A percentile compares a stretch with the other conserved stretches of the same genome.
These are phyloP conservation scores for Daldinia loculata DNA, from an alignment of 495 filamentous ascomycete species.

Conservation along the genomic window DNA sequence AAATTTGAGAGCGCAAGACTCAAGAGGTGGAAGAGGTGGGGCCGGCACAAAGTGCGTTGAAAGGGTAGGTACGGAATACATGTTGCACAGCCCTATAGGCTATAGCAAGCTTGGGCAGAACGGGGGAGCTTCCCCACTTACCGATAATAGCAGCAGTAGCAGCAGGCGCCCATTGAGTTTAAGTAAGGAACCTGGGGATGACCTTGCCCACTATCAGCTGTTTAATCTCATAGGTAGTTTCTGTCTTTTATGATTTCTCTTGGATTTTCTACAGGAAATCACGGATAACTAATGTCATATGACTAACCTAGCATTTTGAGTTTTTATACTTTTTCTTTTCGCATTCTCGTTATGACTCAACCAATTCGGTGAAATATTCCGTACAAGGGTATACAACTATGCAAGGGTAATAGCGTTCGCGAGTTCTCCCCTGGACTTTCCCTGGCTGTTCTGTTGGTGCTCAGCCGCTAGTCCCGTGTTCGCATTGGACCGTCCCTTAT, in stretches of 20 bases:
- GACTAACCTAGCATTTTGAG: background rate
- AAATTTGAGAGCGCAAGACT: background rate
- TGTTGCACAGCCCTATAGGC: constrained; percentile 37
- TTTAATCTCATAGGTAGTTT: constrained; percentile 11
- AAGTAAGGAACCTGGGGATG: constrained; percentile 17
- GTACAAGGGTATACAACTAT: constrained; percentile 1
- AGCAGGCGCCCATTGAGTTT: constrained; percentile 9
- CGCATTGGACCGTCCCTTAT: constrained; percentile 15
- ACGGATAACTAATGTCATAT: background rate
- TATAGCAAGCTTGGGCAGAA: constrained; percentile 6
- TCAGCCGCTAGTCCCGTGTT: constrained; percentile 23
- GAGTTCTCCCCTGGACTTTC: constrained; percentile 13
- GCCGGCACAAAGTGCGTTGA: background rate
- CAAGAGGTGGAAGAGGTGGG: background rate
- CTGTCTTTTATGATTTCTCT: background rate
- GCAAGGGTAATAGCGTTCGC: constrained; percentile 18
- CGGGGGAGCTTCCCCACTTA: constrained; percentile 27
- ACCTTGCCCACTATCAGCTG: constrained; percentile 37
- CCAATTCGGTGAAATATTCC: background rate
- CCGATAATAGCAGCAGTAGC: constrained; percentile 26
- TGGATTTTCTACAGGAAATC: background rate
- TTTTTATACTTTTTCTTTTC: background rate
- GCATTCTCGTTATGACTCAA: constrained; percentile 21
- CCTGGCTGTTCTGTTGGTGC: background rate
- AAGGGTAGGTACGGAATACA: background rate